Base-by-base conservation (phyloP, 2,329 filamentous ascomycete species). In the Metarhizium humberi region DNA sequence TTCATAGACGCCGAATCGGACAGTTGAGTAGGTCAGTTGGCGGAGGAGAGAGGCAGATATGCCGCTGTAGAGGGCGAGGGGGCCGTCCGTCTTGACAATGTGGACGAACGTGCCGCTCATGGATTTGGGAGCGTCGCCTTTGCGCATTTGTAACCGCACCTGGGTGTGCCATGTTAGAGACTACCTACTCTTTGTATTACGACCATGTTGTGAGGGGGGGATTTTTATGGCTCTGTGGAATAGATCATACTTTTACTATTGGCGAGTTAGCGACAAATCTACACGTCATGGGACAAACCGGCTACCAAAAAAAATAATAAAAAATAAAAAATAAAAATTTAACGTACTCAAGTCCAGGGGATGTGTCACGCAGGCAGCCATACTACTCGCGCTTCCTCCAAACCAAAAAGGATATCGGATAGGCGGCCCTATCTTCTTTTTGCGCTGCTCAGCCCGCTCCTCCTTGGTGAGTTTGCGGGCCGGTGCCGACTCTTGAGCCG, bases 1-100 rank as follows among this genome's bases (percentile, higher is more conserved):
- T 74, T 97, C 94, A 77, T 99, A 99, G 60, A 96, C 85, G 60
- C 91, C 94, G 75, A 99, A 99, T 51, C 94, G 90, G 42, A 91
- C 94, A 52, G 94, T 99, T 57, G 88, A 94, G 77, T 99, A 99
- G 57, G 94, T 97, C 63, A 92, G 81, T 75, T 97, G 94, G 61
- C 94, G 92, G 56, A 97, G 81, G 51, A 97, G 82, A 55, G 92
- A 94, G 62, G 94, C 94, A 2, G 92, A 95, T 57, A 97, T 84
- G 74, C 94, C 94, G 66, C 82, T 86, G 74, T 99, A 99, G 50
- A 99, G 80, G 32, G 91, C 92, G 34, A 78, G 72, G n/a, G 88
- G 59, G 43, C 92, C 91, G 72, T 94, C 82, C 64, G 81, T 78
- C 63, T 84, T 85, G 59, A 92, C 70, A 62, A 99, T 86, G 74